Evolutionary conservation across 129 eudicot genomes (phyloP).

Genomic region (Lactuca sativa): DNA sequence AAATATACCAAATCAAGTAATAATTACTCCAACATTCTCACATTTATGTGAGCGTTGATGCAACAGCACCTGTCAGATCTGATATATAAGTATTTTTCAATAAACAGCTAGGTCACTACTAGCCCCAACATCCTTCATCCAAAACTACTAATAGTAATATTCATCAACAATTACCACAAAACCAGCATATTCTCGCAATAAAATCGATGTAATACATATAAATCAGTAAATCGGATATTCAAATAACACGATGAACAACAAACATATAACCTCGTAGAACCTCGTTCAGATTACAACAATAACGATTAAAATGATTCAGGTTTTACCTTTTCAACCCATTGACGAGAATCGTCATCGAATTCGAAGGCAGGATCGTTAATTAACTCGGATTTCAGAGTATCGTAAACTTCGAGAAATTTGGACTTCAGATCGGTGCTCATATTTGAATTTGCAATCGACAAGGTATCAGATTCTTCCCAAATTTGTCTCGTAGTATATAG

Average conservation of each 20-base stretch:
- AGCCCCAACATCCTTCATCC: constrained; percentile 4
- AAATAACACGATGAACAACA: background rate
- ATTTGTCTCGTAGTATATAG: constrained; percentile 2
- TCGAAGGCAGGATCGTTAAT: constrained; percentile 80
- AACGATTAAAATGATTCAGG: background rate
- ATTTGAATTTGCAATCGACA: constrained; percentile 13
- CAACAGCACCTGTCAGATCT: background rate
- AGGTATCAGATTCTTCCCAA: constrained; percentile 4
- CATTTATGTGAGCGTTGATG: background rate
- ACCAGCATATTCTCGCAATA: constrained; percentile 9
- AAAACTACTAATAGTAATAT: background rate
- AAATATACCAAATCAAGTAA: background rate
- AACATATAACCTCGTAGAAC: background rate
- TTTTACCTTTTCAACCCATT: constrained; percentile 78
- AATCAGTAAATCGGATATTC: constrained; percentile 21
- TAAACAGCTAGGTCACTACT: background rate
- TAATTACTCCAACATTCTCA: no score
- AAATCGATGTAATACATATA: constrained; percentile 8
- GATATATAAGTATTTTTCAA: background rate
- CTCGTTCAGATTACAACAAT: background rate
- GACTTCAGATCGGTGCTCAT: constrained; percentile 64
- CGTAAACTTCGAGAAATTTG: constrained; percentile 59
- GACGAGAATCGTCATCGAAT: constrained; percentile 70
- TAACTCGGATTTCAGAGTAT: constrained; percentile 62
- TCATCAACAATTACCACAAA: constrained; percentile 1